Evolutionary conservation across 805 yeast species (phyloP).

Genomic region (Sugiyamaella marilandica): DNA sequence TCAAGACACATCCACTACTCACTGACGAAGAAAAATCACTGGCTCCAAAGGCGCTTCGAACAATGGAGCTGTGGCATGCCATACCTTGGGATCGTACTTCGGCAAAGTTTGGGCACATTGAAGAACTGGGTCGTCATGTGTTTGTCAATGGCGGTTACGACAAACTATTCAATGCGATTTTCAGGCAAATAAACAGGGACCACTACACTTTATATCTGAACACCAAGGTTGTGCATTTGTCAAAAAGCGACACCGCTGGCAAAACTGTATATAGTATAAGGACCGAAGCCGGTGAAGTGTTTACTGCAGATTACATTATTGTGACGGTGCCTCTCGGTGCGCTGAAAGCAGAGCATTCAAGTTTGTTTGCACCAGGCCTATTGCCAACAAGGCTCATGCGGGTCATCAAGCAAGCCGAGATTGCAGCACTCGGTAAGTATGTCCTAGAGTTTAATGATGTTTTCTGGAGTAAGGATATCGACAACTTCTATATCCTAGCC

Average conservation of each 20-base stretch:
- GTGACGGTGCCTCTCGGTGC: constrained; percentile 78
- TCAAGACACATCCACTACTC: constrained; percentile 32
- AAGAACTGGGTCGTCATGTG: constrained; percentile 76
- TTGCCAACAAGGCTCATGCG: constrained; percentile 41
- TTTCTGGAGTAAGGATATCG: constrained; percentile 56
- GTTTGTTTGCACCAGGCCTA: constrained; percentile 48
- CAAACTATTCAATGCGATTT: constrained; percentile 44
- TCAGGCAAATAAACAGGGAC: constrained; percentile 34
- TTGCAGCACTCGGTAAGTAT: constrained; percentile 70
- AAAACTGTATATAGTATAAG: constrained; percentile 13
- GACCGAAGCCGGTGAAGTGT: constrained; percentile 25
- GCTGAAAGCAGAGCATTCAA: constrained; percentile 43
- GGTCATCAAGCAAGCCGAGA: constrained; percentile 47
- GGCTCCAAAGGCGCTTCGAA: constrained; percentile 50
- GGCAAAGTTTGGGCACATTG: constrained; percentile 62
- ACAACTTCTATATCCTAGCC: constrained; percentile 46
- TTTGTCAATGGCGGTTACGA: constrained; percentile 58
- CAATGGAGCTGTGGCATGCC: constrained; percentile 74
- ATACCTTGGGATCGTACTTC: constrained; percentile 62
- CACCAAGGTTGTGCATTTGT: constrained; percentile 40
- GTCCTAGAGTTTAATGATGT: constrained; percentile 58
- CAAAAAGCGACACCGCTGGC: constrained; percentile 24
- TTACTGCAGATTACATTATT: constrained; percentile 51
- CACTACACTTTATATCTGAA: constrained; percentile 36
- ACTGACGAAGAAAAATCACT: constrained; percentile 43